Evolutionary conservation across 768 basidiomycete species (phyloP).

Genomic region (Clavaria fumosa): DNA sequence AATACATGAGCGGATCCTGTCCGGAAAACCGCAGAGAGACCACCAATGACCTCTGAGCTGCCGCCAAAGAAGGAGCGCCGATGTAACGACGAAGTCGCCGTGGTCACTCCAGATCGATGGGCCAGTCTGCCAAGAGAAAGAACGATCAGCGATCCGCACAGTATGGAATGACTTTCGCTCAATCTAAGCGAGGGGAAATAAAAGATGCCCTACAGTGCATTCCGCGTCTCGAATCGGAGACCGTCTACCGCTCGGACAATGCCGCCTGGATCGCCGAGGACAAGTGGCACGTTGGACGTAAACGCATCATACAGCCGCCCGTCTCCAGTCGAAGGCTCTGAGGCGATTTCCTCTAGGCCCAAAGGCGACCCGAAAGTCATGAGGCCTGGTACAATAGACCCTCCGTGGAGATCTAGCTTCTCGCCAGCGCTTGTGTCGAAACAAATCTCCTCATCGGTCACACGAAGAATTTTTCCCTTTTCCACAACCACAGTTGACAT

Average conservation of each 20-base stretch:
- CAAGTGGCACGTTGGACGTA: constrained; percentile 22
- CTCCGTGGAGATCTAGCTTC: constrained; percentile 51
- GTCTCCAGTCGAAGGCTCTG: constrained; percentile 54
- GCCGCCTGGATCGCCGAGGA: constrained; percentile 36
- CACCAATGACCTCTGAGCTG: constrained; percentile 35
- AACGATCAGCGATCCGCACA: constrained; percentile 8
- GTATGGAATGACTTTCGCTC: too few relatives aligned
- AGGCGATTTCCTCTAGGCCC: constrained; percentile 60
- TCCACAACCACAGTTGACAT: constrained; percentile 27
- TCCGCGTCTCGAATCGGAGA: constrained; percentile 52
- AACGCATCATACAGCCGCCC: constrained; percentile 47
- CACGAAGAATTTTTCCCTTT: constrained; percentile 39
- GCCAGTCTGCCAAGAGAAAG: constrained; percentile 31
- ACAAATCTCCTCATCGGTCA: constrained; percentile 21
- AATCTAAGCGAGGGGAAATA: too few relatives aligned
- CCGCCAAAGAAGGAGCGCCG: constrained; percentile 24
- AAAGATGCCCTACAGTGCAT: constrained; percentile 44
- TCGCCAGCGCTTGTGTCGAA: constrained; percentile 12
- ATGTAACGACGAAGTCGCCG: constrained; percentile 35
- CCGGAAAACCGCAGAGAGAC: constrained; percentile 46
- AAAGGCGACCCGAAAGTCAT: constrained; percentile 52
- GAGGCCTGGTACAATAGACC: constrained; percentile 51
- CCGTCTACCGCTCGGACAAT: constrained; percentile 55
- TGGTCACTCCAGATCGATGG: constrained; percentile 50
- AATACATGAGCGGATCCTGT: constrained; percentile 43